Evolutionary conservation across 257 asterid genomes (phyloP).

Genomic region (Scutellaria baicalensis): DNA sequence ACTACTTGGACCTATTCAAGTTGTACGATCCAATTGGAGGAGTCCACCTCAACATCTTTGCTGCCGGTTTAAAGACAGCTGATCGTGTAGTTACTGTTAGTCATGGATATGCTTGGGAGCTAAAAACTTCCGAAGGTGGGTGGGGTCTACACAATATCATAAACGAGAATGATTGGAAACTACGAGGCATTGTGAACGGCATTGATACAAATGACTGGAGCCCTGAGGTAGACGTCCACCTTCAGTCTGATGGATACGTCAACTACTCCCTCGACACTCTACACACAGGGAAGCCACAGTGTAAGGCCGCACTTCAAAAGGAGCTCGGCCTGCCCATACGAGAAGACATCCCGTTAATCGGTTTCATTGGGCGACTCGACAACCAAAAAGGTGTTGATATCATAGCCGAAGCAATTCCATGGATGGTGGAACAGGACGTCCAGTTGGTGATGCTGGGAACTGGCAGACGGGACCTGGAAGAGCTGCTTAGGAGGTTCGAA

Average conservation of each 20-base stretch:
- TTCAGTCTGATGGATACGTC: slow-evolving; percentile 62
- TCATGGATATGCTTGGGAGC: slow-evolving; percentile 85
- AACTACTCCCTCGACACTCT: slow-evolving; percentile 85
- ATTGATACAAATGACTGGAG: slow-evolving; percentile 90
- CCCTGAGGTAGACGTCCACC: slow-evolving; percentile 67
- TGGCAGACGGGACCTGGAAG: slow-evolving; percentile 74
- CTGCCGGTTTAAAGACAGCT: slow-evolving; percentile 85
- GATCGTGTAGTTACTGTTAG: slow-evolving; percentile 90
- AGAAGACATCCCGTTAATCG: slow-evolving; percentile 58
- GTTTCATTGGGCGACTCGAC: slow-evolving; percentile 93
- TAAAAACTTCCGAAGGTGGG: slow-evolving; percentile 85
- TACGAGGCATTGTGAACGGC: slow-evolving; percentile 83
- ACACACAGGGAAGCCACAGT: slow-evolving; percentile 54
- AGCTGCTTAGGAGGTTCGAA: slow-evolving; percentile 70
- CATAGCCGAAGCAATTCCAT: slow-evolving; percentile 84
- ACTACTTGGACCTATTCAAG: slow-evolving; percentile 61
- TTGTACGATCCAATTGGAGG: slow-evolving; percentile 89
- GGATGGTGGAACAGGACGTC: slow-evolving; percentile 85
- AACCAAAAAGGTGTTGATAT: slow-evolving; percentile 87
- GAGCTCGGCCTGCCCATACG: slow-evolving; percentile 76
- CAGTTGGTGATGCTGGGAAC: slow-evolving; percentile 91
- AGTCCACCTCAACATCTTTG: slow-evolving; percentile 87
- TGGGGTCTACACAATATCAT: slow-evolving; percentile 91
- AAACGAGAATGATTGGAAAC: slow-evolving; percentile 72
- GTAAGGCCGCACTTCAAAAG: slow-evolving; percentile 85